Evolutionary conservation across 148 eudicot species (phyloP).

Genomic region (Rhododendron molle): DNA sequence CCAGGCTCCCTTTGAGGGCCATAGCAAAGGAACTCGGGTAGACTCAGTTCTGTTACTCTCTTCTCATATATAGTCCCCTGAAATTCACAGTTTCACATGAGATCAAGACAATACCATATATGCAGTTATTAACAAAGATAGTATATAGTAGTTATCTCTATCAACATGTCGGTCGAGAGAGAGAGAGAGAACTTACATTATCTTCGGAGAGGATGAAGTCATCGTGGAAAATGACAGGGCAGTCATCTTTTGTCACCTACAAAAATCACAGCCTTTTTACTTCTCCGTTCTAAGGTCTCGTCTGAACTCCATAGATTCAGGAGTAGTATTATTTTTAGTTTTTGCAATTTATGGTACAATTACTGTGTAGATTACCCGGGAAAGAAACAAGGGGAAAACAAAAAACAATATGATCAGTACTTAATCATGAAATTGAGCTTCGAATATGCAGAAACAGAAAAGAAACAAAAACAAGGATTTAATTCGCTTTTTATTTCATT

Average conservation of each 20-base stretch:
- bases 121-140: not conserved
- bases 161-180: not conserved
- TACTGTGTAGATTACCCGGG: not conserved
- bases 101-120: not conserved
- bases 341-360: not conserved
- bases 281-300: conserved; percentile 15
- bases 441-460: not conserved
- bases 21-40: conserved; percentile 57
- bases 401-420: conserved; percentile 1
- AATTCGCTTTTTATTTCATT: not conserved
- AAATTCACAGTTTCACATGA: not conserved
- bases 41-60: conserved; percentile 64
- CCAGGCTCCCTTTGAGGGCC: conserved; percentile 63
- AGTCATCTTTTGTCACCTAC: conserved; percentile 84
- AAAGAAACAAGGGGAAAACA: not conserved
- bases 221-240: conserved; percentile 88
- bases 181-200: conserved; percentile 40
- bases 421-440: not conserved
- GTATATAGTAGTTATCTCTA: not conserved
- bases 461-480: not conserved
- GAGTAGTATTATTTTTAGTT: not conserved
- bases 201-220: conserved; percentile 64
- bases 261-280: conserved; percentile 23
- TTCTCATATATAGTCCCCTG: conserved; percentile 66
- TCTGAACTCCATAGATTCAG: not conserved